Conservation (phyloP, 1,284 basidiomycete species). For the Trichosporon sp. region DNA sequence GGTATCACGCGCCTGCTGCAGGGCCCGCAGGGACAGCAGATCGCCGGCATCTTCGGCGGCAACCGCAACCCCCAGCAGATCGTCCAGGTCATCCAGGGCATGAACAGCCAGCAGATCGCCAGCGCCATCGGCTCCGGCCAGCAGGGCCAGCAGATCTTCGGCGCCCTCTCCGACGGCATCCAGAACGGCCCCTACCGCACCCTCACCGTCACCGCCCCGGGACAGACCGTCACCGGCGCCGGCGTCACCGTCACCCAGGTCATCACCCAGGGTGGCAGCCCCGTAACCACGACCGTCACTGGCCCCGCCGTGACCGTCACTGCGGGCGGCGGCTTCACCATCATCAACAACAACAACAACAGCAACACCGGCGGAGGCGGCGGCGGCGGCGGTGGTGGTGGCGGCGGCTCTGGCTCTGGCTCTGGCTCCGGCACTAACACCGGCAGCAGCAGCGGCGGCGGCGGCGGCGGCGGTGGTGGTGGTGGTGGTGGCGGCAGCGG, state of each 20-base stretch:
- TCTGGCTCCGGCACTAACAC: not conserved
- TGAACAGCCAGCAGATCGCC: not conserved
- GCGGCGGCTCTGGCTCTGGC: not conserved
- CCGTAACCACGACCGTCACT: not conserved
- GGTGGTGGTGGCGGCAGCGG: not conserved
- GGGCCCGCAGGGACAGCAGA: not conserved
- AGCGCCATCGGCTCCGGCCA: not conserved
- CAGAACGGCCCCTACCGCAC: not conserved
- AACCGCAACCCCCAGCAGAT: not conserved
- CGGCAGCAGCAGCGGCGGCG: too few relatives aligned
- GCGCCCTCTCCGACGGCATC: not conserved
- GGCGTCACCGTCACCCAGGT: not conserved
- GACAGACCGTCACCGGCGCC: not conserved
- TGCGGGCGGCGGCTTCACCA: not conserved
- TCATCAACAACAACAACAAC: conserved; percentile 2
- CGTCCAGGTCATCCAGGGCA: not conserved
- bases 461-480: not conserved
- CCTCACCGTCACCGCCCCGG: not conserved
- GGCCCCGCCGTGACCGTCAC: not conserved
- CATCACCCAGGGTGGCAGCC: not conserved
- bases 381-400: not conserved
- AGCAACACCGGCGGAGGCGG: not conserved
- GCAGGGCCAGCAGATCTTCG: not conserved
- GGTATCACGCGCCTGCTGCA: not conserved
- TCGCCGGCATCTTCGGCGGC: not conserved